A percentile compares a stretch with the other conserved stretches of the same genome.
These are phyloP conservation scores for Chaetomium cochliodes DNA, from an alignment of 495 filamentous ascomycete species.

Conservation along the genomic window DNA sequence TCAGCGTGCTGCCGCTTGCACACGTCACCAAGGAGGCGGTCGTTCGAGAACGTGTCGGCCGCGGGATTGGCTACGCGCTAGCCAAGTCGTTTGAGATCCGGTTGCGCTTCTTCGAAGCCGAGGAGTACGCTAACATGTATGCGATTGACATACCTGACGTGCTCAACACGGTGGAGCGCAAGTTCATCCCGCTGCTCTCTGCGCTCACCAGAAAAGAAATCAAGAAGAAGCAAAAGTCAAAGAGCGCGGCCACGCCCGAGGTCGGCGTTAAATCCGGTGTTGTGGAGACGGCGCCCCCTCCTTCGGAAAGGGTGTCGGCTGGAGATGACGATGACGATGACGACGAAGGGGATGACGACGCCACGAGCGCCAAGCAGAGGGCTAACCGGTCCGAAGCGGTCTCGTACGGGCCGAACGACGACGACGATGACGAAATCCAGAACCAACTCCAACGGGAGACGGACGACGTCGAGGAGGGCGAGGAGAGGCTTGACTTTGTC, in stretches of 20 bases:
- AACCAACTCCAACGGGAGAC: constrained; percentile 54
- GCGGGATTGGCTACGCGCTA: constrained; percentile 59
- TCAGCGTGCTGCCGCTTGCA: constrained; percentile 81
- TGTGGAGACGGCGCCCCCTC: constrained; percentile 56
- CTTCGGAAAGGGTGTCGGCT: constrained; percentile 41
- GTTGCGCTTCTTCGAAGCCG: constrained; percentile 76
- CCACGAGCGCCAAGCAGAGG: constrained; percentile 72
- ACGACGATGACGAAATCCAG: constrained; percentile 79
- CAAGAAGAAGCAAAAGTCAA: constrained; percentile 68
- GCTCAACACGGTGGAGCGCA: constrained; percentile 69
- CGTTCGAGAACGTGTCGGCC: constrained; percentile 72
- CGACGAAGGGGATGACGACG: constrained; percentile 81
- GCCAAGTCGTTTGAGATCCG: constrained; percentile 83
- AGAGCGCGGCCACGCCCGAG: constrained; percentile 69
- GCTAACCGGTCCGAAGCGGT: constrained; percentile 75
- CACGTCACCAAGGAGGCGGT: constrained; percentile 82
- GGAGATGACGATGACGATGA: constrained; percentile 59
- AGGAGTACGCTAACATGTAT: constrained; percentile 82
- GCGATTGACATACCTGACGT: constrained; percentile 78
- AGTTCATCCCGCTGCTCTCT: constrained; percentile 70
- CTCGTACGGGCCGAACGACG: constrained; percentile 87
- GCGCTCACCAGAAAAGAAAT: constrained; percentile 69
- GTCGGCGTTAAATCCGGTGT: constrained; percentile 75
- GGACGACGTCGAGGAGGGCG: constrained; percentile 50
- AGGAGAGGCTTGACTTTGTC: constrained; percentile 46